Conservation (phyloP, 331 rosid species). For the Ulmus americana region DNA sequence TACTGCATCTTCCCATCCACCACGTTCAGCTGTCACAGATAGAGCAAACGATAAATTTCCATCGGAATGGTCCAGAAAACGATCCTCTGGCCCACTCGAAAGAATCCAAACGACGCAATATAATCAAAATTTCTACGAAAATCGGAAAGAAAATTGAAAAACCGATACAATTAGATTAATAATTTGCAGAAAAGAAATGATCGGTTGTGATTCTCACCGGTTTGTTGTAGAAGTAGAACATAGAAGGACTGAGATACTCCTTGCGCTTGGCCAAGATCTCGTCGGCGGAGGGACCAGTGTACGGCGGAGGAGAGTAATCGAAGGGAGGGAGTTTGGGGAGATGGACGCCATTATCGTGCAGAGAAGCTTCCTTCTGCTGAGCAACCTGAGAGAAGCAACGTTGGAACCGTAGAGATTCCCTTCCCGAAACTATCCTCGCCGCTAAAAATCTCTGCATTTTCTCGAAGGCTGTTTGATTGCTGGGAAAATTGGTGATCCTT, state of each 20-base stretch:
- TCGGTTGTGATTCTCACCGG: constrained; percentile 46
- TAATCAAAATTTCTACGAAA: neutral
- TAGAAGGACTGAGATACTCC: constrained; percentile 74
- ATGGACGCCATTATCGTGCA: constrained; percentile 22
- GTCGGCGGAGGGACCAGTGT: constrained; percentile 57
- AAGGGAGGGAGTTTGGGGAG: constrained; percentile 53
- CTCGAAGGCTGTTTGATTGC: neutral
- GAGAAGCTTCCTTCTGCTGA: constrained; percentile 28
- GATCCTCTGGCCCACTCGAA: neutral
- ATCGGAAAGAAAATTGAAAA: neutral
- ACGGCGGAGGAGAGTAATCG: constrained; percentile 63
- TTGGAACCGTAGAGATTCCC: constrained; percentile 16
- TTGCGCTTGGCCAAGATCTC: constrained; percentile 73
- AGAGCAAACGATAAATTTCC: neutral
- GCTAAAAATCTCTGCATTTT: constrained; percentile 50
- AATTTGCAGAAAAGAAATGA: neutral
- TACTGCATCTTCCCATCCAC: constrained; percentile 86
- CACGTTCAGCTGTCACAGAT: constrained; percentile 50
- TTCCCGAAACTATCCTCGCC: constrained; percentile 20
- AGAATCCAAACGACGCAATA: neutral
- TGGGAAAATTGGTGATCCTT: neutral
- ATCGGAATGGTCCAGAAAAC: neutral
- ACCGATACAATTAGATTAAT: neutral
- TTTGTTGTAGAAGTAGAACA: constrained; percentile 47
- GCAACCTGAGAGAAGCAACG: constrained; percentile 42